phyloP scores from a whole-genome alignment of 1,139 yeast species.

The Scheffersomyces titani region DNA sequence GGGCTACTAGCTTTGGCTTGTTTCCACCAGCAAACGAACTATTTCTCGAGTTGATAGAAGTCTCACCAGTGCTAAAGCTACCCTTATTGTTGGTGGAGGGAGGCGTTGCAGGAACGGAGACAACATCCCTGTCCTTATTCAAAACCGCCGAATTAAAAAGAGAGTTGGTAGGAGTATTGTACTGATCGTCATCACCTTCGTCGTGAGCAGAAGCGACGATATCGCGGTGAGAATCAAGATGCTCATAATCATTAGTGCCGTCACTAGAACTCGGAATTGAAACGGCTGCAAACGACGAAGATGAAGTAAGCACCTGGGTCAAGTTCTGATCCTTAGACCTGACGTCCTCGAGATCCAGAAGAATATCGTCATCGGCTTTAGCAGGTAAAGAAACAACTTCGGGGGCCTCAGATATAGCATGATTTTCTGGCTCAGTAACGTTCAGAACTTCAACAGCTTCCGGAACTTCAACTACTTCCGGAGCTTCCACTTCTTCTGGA shows the following conservation, averaged over 20 bases:
- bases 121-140: background rate
- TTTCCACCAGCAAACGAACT: conserved; percentile 6
- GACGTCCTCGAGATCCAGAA: conserved; percentile 4
- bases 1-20: conserved; percentile 9
- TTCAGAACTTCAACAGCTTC: background rate
- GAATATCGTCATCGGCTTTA: conserved; percentile 2
- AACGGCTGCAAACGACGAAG: conserved; percentile 46
- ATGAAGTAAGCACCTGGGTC: conserved; percentile 32
- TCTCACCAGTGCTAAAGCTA: conserved; percentile 5
- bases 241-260: conserved; percentile 18
- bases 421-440: background rate
- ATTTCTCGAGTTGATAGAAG: conserved; percentile 9
- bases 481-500: conserved; percentile 1
- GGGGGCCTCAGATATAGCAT: background rate
- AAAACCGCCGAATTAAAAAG: conserved; percentile 17
- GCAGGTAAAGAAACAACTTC: background rate
- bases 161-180: conserved; percentile 27
- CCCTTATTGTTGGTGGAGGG: background rate
- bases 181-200: conserved; percentile 17
- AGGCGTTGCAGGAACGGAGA: conserved; percentile 6
- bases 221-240: conserved; percentile 10
- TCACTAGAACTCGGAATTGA: conserved; percentile 27
- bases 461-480: conserved; percentile 1
- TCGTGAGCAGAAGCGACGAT: conserved; percentile 8
- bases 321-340: conserved; percentile 9